Base-by-base conservation (phyloP, 768 basidiomycete genomes). In the Russula virescens region DNA sequence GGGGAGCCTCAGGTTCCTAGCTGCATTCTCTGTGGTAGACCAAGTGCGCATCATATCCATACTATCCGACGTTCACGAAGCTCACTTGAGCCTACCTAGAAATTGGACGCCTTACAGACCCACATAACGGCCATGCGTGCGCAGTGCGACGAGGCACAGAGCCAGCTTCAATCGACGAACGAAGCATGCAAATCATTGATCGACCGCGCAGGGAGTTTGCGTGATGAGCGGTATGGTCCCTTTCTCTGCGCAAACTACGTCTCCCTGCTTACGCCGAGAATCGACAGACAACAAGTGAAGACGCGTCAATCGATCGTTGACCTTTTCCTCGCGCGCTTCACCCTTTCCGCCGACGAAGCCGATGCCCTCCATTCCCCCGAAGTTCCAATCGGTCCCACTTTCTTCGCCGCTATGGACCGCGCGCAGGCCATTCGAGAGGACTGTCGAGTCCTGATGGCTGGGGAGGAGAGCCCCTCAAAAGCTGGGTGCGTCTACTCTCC, bases 321-420 rank as follows among this genome's bases (percentile, higher is more conserved):
- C 1, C 74, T 89, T 14, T 98, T 99, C 75, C 82, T 99, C 25
- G 74, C 80, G 0, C 85, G 89, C 2, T 99, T 98, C 74, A 97
- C 94, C 0, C 83, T 98, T 16, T 82, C 75, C 4, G 81, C 88
- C 1, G 78, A 80, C 14, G 94, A 98, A 69, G 74, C 82, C 1
- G 83, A 87, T 34, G 84, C 87, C 0, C 78, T 99, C 43, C 84
- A 83, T 0, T 92, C 91, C 11, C 77, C 92, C 42, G 88, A 95
- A 34, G 80, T 94, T 5, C 82, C 88, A 6, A 79, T 97, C 19
- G 88, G 88, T 0, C 71, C 78, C 6, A 78, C 77, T 2, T 87
- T 99, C 69, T 98, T 98, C 71, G 75, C 80, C 3, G 89, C 91
- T 0, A 89, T 98, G 86, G 89, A 92, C 73, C 89, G 89, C 71